These are phyloP conservation scores for Leptodontidium sp. DNA, from an alignment of 2,329 filamentous ascomycete genomes.

Conservation along the genomic window DNA sequence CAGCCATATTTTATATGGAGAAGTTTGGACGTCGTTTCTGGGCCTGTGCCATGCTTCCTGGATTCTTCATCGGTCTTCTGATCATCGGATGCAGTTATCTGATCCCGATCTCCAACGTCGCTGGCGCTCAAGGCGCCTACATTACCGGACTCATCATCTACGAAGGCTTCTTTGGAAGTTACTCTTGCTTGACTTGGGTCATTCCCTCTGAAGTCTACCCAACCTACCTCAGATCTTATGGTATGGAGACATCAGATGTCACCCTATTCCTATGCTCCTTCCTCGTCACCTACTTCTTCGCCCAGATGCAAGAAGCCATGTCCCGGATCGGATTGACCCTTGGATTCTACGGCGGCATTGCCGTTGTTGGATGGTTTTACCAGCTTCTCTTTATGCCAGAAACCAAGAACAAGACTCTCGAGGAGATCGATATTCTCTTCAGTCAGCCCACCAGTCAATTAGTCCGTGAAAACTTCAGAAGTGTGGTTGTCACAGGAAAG, in stretches of 20 bases:
- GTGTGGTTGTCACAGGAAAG: slow-evolving; percentile 39
- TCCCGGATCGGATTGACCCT: slow-evolving; percentile 69
- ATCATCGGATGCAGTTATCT: slow-evolving; percentile 72
- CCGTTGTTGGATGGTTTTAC: slow-evolving; percentile 74
- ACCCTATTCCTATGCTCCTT: slow-evolving; percentile 76
- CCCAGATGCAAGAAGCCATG: slow-evolving; percentile 74
- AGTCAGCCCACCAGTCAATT: slow-evolving; percentile 68
- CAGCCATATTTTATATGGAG: slow-evolving; percentile 76
- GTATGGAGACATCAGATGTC: slow-evolving; percentile 75
- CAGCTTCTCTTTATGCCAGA: slow-evolving; percentile 80
- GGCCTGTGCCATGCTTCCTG: slow-evolving; percentile 75
- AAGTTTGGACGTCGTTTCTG: slow-evolving; percentile 76
- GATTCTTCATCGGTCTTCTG: slow-evolving; percentile 74
- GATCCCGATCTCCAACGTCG: slow-evolving; percentile 56
- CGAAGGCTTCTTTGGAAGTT: slow-evolving; percentile 73
- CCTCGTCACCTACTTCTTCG: slow-evolving; percentile 80
- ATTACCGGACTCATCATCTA: slow-evolving; percentile 73
- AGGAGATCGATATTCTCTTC: slow-evolving; percentile 76
- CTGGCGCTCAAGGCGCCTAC: slow-evolving; percentile 66
- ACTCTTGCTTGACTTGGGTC: slow-evolving; percentile 71
- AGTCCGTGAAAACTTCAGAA: slow-evolving; percentile 64
- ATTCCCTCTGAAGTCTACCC: slow-evolving; percentile 75
- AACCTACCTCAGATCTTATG: slow-evolving; percentile 75
- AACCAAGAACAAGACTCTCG: slow-evolving; percentile 71
- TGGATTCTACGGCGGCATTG: slow-evolving; percentile 79